Evolutionary conservation across 2,329 filamentous ascomycete species (phyloP), one percentile per base, ranked within the genome.

Genomic region (Fusarium hainanense): DNA sequence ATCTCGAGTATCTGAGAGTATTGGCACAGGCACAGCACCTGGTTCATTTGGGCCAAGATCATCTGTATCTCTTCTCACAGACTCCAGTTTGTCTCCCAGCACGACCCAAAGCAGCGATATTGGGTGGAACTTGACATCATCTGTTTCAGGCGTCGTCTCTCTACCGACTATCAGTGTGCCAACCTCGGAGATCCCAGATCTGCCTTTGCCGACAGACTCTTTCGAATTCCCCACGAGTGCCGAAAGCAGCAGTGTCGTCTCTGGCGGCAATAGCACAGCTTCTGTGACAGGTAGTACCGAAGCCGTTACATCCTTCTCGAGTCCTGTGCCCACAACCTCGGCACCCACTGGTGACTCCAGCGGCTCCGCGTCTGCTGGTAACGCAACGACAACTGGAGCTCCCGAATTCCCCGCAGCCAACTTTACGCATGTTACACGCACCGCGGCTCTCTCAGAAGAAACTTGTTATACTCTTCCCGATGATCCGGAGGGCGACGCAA

Each of bases 371-470:
- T 62, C 71, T n/a, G 20, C 41, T 25, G 20, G 37, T 25, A 68
- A 68, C 52, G 56, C 54, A 10, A 65, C 73, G 12, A 50, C 63
- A 30, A 56, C 59, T 16, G 41, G 47, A 14, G 46, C 34, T 2
- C 54, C 64, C 23, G 72, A 68, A 28, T 67, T 77, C 20, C 71
- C 77, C 4, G 77, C 74, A 8, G 75, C 71, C 20, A 79, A 78
- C 54, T 79, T 79, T 58, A 80, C 77, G 0, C 74, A 74, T 10
- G 77, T 79, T 4, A 76, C 76, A 48, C 76, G 76, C 13, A 74
- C 71, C 10, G 78, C 73, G 2, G 64, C 70, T 18, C 46, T 75
- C 7, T 67, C 73, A 3, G 69, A 75, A 46, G 71, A 73, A 32
- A 77, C 77, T 13, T 81, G 79, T 55, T 77, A 79, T 56, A 73